Percentiles rank a stretch among this genome's conserved stretches.
These are phyloP conservation scores for Saccharomycopsis oosterbeekiorum DNA, from an alignment of 805 yeast species.

Conservation along the genomic window DNA sequence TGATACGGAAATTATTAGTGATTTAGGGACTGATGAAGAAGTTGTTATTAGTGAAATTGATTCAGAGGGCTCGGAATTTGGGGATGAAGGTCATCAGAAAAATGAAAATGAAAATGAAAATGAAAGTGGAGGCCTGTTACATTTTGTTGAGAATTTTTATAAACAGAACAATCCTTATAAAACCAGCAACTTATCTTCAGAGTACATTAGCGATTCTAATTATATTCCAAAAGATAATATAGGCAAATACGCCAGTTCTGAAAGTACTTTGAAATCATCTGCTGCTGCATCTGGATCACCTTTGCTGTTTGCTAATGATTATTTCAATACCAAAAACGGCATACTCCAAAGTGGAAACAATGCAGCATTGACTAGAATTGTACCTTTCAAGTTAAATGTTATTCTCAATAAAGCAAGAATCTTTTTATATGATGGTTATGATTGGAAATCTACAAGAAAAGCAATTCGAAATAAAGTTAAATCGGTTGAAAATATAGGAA, in stretches of 20 bases:
- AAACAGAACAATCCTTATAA: not conserved
- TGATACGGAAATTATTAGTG: not conserved
- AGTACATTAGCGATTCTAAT: not conserved
- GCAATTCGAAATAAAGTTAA: slow-evolving; percentile 57
- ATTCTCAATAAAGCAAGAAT: slow-evolving; percentile 32
- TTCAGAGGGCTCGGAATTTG: not conserved
- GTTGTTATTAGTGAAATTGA: not conserved
- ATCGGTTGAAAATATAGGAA: slow-evolving; percentile 43
- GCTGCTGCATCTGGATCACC: slow-evolving; percentile 4
- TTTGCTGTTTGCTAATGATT: slow-evolving; percentile 18
- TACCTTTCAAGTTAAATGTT: slow-evolving; percentile 26
- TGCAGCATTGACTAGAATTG: slow-evolving; percentile 4
- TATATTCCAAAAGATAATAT: not conserved
- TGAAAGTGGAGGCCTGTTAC: slow-evolving; percentile 12
- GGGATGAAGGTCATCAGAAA: not conserved
- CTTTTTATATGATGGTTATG: slow-evolving; percentile 79
- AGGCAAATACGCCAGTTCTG: not conserved
- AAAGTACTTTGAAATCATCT: not conserved
- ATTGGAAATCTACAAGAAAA: slow-evolving; percentile 72
- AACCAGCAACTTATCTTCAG: not conserved
- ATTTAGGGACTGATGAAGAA: not conserved
- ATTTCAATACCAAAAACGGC: slow-evolving; percentile 14
- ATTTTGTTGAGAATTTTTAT: slow-evolving; percentile 22
- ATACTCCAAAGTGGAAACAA: not conserved
- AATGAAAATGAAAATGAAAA: not conserved